phyloP scores from a whole-genome alignment of 2,329 filamentous ascomycete genomes.

The Mycocentrospora acerina region DNA sequence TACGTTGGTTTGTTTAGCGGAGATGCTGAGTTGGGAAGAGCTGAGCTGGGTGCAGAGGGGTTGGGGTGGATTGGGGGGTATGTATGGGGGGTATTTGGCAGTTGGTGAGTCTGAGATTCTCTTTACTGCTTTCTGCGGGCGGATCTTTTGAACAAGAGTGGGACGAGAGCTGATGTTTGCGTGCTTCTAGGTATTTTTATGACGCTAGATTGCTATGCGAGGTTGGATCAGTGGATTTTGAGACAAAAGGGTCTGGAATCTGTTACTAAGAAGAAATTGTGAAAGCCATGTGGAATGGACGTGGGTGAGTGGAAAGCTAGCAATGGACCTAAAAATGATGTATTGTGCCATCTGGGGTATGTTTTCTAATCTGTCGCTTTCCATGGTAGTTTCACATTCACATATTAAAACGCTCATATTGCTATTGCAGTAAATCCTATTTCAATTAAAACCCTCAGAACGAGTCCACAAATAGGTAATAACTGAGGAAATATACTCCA shows the following conservation, averaged over 20 bases:
- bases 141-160: not conserved
- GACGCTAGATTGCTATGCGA: conserved; percentile 38
- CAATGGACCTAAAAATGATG: no score
- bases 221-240: conserved; percentile 32
- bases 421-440: no score
- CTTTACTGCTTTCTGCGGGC: conserved; percentile 5
- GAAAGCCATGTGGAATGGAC: conserved; percentile 7
- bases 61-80: conserved; percentile 30
- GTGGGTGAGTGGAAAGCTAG: no score
- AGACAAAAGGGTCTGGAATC: conserved; percentile 25
- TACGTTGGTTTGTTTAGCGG: conserved; percentile 63
- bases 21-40: conserved; percentile 57
- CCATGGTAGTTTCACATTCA: no score
- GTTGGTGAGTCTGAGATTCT: conserved; percentile 24
- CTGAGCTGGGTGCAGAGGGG: conserved; percentile 32
- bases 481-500: no score
- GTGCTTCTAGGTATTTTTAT: conserved; percentile 32
- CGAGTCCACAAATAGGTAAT: no score
- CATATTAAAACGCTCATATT: no score
- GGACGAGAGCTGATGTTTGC: conserved; percentile 1
- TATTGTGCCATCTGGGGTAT: no score
- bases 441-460: no score
- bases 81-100: conserved; percentile 43
- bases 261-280: conserved; percentile 34
- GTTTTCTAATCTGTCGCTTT: no score